A percentile compares a stretch with the other conserved stretches of the same genome.
phyloP scores from a whole-genome alignment of 352 stramenopile species.

The Globisporangium paroecandrum region DNA sequence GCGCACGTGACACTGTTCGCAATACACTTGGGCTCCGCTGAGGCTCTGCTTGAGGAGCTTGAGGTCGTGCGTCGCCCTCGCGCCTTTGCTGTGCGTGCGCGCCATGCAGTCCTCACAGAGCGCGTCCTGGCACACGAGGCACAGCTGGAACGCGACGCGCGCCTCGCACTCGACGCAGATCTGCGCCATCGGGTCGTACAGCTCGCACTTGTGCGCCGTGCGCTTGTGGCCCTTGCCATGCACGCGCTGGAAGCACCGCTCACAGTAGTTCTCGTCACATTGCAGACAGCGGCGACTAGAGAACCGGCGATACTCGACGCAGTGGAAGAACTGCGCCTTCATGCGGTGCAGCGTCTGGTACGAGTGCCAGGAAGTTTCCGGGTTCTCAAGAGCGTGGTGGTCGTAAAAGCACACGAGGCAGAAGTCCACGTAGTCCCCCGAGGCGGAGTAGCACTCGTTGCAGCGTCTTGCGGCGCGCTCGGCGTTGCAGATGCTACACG shows the following conservation, averaged over 20 bases:
- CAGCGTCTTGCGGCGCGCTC: conserved; percentile 62
- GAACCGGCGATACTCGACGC: conserved; percentile 69
- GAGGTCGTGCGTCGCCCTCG: conserved; percentile 34
- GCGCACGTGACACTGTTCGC: conserved; percentile 53
- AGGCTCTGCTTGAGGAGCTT: conserved; percentile 46
- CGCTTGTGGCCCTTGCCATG: conserved; percentile 62
- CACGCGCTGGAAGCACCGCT: conserved; percentile 67
- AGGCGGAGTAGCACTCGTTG: conserved; percentile 55
- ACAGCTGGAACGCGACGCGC: conserved; percentile 59
- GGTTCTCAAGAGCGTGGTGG: conserved; percentile 30
- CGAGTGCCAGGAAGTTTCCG: conserved; percentile 46
- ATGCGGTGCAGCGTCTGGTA: conserved; percentile 50
- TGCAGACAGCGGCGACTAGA: conserved; percentile 56
- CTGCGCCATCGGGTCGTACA: conserved; percentile 46
- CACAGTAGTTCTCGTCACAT: conserved; percentile 81
- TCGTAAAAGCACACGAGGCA: conserved; percentile 78
- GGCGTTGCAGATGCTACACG: conserved; percentile 55
- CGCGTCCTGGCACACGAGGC: conserved; percentile 61
- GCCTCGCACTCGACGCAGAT: conserved; percentile 76
- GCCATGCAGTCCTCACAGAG: conserved; percentile 65
- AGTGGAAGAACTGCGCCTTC: conserved; percentile 44
- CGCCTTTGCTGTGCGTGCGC: conserved; percentile 53
- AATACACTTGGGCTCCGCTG: conserved; percentile 37
- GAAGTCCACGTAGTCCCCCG: conserved; percentile 68
- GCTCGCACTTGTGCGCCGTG: conserved; percentile 47